Base-by-base conservation (phyloP, 257 asterid genomes). In the Linaria vulgaris region DNA sequence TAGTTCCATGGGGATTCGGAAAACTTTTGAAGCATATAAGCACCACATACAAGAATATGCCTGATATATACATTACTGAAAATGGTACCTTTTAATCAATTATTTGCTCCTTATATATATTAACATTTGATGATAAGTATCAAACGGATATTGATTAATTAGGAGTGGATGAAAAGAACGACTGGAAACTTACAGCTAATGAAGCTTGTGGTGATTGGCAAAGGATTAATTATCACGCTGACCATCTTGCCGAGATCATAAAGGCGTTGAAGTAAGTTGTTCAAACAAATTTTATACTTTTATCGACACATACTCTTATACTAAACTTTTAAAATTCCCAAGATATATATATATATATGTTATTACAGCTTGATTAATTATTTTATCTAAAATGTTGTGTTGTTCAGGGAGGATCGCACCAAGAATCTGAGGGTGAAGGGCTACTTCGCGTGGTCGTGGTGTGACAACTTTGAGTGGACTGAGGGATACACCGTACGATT, bases 401-500 rank as follows among this genome's bases (percentile, higher is more conserved):
- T n/a, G n/a, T n/a, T n/a, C n/a, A n/a, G n/a, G n/a, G n/a, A n/a
- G n/a, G 3, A 12, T 38, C 3, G 12, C 44, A 38, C 8, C 0
- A 12, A 12, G 3, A 38, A 38, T 38, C 0, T 38, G 12, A 38
- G 67, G 0, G 63, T 76, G 10, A 76, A 64, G 62, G 79, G 82
- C 0, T 80, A 70, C 51, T 69, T 68, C 9, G 55, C 51, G 12
- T 80, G 82, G 78, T 43, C 82, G 3, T 76, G 75, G 69, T 53
- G 78, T 23, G 85, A 80, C 55, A 77, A 68, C n/a, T 76, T 56
- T 17, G 85, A 80, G 56, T 73, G 82, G 82, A 11, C 2, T 11
- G 51, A 58, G 0, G 85, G 85, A 34, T 76, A 73, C 70, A 49
- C 63, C 1, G 13, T 56, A 56, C 53, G 79, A 61, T 76, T 79